Base-by-base conservation (phyloP, 225 moss, liverwort and hornwort genomes). In the Sphagnum tenellum region DNA sequence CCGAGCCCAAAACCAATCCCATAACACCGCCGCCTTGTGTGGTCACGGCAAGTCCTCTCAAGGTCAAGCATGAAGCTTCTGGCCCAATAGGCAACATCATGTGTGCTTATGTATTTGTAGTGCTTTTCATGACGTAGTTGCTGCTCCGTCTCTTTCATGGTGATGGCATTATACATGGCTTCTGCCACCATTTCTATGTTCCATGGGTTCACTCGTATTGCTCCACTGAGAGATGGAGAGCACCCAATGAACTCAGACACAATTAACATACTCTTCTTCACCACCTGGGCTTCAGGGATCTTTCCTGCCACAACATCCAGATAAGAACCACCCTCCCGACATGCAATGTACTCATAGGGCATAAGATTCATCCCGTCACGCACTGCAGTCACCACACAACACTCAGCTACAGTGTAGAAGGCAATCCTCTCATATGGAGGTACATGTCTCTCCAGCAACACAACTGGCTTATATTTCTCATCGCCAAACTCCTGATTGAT, bases 181-280 rank as follows among this genome's bases (percentile, higher is more conserved):
- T 93, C 98, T 11, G 98, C 98, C n/a, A 93, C 76, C 69, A 90
- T 84, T 11, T 98, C 98, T 29, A 82, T 98, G 64, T 98, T 98
- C 98, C 98, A 98, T 13, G 98, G 98, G 61, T 98, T 98, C 49
- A 98, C 98, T 67, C 98, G 87, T 48, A 98, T 98, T 14, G 98
- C 98, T 79, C 98, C 98, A 71, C 98, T 98, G 50, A 98, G 64
- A 51, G 98, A 98, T 4, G 98, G 98, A 10, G 98, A 93, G 71
- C 98, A 98, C 48, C 98, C 98, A 66, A 98, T 98, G 56, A 98
- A 98, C 78, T 98, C 98, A 2, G 98, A 98, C n/a, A 98, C 88
- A 49, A 98, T 92, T 77, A 98, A 57, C 98, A 98, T 98, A 64
- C 98, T 98, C 72, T 84, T 84, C 81, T 79, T 93, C 66, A 81